A percentile compares a stretch with the other conserved stretches of the same genome.
Conservation (phyloP, 805 yeast genomes). For the Lipomyces starkeyi region DNA sequence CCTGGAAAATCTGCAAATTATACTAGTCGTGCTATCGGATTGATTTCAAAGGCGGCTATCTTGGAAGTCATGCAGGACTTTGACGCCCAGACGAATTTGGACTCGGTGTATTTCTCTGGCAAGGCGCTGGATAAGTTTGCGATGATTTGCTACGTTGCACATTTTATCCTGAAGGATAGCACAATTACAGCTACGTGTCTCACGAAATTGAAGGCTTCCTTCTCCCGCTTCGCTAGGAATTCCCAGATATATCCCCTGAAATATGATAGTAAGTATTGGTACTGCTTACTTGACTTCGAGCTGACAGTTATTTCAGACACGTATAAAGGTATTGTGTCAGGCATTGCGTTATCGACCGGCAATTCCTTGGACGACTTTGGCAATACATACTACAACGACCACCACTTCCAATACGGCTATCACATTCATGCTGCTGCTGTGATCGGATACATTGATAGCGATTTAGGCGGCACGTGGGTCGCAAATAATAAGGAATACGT, state of each 20-base stretch:
- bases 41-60: conserved; percentile 56
- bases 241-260: conserved; percentile 72
- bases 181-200: conserved; percentile 59
- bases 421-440: conserved; percentile 83
- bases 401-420: conserved; percentile 87
- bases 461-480: conserved; percentile 60
- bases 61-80: conserved; percentile 63
- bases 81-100: conserved; percentile 61
- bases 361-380: conserved; percentile 70
- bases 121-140: conserved; percentile 90
- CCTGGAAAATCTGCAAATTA: conserved; percentile 49
- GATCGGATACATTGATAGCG: conserved; percentile 67
- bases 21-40: conserved; percentile 49
- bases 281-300: neutral
- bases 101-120: conserved; percentile 91
- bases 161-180: conserved; percentile 65
- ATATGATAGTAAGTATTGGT: conserved; percentile 75
- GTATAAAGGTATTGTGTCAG: conserved; percentile 64
- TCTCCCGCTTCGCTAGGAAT: conserved; percentile 71
- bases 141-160: conserved; percentile 74
- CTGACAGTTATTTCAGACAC: conserved; percentile 20
- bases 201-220: conserved; percentile 66
- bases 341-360: conserved; percentile 38
- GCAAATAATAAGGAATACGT: conserved; percentile 59
- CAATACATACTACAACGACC: conserved; percentile 79